A percentile compares a stretch with the other conserved stretches of the same genome.
Evolutionary conservation across 805 yeast genomes (phyloP).

Genomic region (Hanseniaspora mollemarum): DNA sequence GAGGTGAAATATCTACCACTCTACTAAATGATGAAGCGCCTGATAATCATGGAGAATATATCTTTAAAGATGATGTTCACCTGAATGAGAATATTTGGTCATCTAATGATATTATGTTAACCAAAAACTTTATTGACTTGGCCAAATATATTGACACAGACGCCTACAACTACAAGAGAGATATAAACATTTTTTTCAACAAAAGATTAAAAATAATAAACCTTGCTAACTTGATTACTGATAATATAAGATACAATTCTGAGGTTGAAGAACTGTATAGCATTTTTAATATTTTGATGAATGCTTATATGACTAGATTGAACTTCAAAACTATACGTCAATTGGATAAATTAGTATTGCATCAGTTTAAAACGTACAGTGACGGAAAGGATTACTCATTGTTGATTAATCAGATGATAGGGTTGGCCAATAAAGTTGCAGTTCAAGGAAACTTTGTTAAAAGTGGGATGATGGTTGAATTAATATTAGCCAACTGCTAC

Average conservation of each 20-base stretch:
- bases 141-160: neutral
- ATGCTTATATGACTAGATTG: conserved; percentile 4
- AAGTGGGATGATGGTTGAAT: neutral
- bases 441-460: neutral
- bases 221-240: neutral
- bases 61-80: neutral
- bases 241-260: neutral
- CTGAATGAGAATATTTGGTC: neutral
- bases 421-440: neutral
- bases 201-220: neutral
- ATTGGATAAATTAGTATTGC: neutral
- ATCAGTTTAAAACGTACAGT: conserved; percentile 1
- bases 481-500: neutral
- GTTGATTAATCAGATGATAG: neutral
- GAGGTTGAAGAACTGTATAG: neutral
- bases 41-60: neutral
- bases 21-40: neutral
- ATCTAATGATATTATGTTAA: neutral
- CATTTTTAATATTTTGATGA: neutral
- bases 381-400: neutral
- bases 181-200: neutral
- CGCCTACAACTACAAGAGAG: neutral
- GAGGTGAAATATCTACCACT: neutral
- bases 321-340: neutral
- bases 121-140: neutral